A percentile compares a stretch with the other conserved stretches of the same genome.
These are phyloP conservation scores for Phlebiopsis flavidoalba DNA, from an alignment of 768 basidiomycete species.

Conservation along the genomic window DNA sequence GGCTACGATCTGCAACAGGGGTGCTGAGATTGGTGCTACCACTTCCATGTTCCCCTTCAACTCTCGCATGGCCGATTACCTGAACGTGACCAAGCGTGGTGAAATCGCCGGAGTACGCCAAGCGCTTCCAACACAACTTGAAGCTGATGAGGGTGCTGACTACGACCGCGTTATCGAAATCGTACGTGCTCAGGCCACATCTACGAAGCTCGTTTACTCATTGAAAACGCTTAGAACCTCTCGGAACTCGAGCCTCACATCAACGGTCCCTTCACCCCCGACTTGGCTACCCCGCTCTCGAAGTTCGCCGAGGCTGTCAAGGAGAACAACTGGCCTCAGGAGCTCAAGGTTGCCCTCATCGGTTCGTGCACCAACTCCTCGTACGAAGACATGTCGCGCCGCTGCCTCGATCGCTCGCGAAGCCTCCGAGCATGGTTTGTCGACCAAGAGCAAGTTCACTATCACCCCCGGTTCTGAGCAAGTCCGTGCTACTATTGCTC, in stretches of 20 bases:
- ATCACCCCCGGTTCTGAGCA: slow-evolving; percentile 99
- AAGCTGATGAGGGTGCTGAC: slow-evolving; percentile 78
- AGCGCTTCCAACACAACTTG: slow-evolving; percentile 86
- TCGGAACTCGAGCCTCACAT: slow-evolving; percentile 98
- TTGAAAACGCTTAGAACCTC: slow-evolving; percentile 56
- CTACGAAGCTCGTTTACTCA: neutral
- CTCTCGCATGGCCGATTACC: slow-evolving; percentile 86
- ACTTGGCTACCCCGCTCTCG: slow-evolving; percentile 97
- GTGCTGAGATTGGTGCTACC: slow-evolving; percentile 98
- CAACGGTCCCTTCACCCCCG: slow-evolving; percentile 99
- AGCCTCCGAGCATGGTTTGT: slow-evolving; percentile 82
- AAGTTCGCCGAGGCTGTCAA: slow-evolving; percentile 89
- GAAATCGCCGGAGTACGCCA: slow-evolving; percentile 87
- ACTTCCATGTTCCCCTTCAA: slow-evolving; percentile 99
- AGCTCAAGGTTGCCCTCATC: slow-evolving; percentile 96
- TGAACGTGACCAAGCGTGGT: slow-evolving; percentile 89
- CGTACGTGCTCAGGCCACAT: slow-evolving; percentile 37
- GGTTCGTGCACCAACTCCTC: slow-evolving; percentile 99
- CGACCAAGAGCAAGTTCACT: slow-evolving; percentile 91
- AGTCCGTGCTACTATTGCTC: slow-evolving; percentile 94
- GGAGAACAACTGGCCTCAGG: slow-evolving; percentile 94
- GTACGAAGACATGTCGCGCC: slow-evolving; percentile 99
- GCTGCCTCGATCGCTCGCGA: slow-evolving; percentile 91
- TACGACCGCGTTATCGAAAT: slow-evolving; percentile 95
- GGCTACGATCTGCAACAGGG: slow-evolving; percentile 99